Percentiles rank a stretch among this genome's conserved stretches.
phyloP scores from a whole-genome alignment of 1,284 basidiomycete genomes.

The Blastosporella zonata region DNA sequence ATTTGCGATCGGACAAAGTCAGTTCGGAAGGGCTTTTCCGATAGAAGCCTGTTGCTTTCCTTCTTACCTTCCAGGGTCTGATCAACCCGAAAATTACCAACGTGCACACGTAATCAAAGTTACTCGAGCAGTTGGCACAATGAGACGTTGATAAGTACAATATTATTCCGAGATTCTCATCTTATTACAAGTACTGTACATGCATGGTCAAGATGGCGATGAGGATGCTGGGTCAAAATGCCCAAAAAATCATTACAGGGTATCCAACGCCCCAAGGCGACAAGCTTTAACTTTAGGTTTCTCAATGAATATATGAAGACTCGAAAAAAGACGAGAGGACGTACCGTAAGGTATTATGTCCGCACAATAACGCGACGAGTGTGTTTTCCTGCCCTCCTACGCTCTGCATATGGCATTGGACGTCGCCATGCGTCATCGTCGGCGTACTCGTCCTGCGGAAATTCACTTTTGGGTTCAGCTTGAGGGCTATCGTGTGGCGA shows the following conservation, averaged over 20 bases:
- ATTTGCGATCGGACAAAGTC: constrained; percentile 25
- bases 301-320: constrained; percentile 9
- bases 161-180: constrained; percentile 3
- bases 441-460: constrained; percentile 43
- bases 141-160: neutral
- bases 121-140: constrained; percentile 1
- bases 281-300: constrained; percentile 11
- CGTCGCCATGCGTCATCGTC: constrained; percentile 63
- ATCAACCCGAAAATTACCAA: constrained; percentile 4
- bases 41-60: constrained; percentile 13
- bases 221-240: constrained; percentile 13
- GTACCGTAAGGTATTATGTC: constrained; percentile 24
- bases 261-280: constrained; percentile 8
- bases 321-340: constrained; percentile 1
- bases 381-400: constrained; percentile 70
- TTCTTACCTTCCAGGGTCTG: constrained; percentile 12
- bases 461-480: constrained; percentile 38
- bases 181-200: constrained; percentile 12
- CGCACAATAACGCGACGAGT: constrained; percentile 61
- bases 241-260: constrained; percentile 12
- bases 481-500: constrained; percentile 41
- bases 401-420: constrained; percentile 65
- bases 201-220: constrained; percentile 14
- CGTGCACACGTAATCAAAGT: neutral
- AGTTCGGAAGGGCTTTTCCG: constrained; percentile 15